Evolutionary conservation across 1,284 basidiomycete species (phyloP), one percentile per base, ranked within the genome.

Genomic region (Wolfiporia cocos): DNA sequence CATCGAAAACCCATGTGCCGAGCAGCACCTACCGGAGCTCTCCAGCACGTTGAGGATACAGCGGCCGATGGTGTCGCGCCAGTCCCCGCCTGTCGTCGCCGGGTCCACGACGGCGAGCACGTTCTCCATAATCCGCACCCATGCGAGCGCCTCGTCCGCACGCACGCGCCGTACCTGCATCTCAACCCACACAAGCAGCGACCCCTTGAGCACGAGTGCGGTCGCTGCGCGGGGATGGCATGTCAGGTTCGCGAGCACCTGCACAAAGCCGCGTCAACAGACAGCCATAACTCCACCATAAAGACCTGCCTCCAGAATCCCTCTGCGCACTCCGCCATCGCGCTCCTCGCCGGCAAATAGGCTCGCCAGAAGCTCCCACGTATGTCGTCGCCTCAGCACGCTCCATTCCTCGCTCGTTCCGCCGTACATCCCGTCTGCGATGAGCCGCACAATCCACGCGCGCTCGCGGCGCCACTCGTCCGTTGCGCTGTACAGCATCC

Each of bases 311-410:
- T 89, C 86, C 3, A 91, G 62, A 28, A 89, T 75, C 5, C 72
- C 68, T 42, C 66, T 67, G 15, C 81, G 72, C 54, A 86, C 62
- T 1, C 64, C 41, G 0, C 58, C 50, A 49, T 92, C 86, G 0
- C 66, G 59, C 29, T 68, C 65, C 4, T 76, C 74, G 40, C 75
- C 76, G 48, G 88, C 81, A 61, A 83, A 92, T 39, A 94, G 59
- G 50, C 86, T 90, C 0, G 87, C 83, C 3, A 96, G 64, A 22
- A 95, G 67, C 47, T 92, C 87, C 86, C 90, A 93, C 0, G 88
- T 91, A 58, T 92, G 88, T 22, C 93, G 66, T 34, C 90, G 70
- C 53, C 81, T 82, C 46, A 94, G 66, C 1, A 92, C 74, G 26
- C 71, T 73, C 91, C 92, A 95, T 53, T 96, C 93, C 42, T 77